phyloP scores from a whole-genome alignment of 148 eudicot species.

The Persicaria maculosa region DNA sequence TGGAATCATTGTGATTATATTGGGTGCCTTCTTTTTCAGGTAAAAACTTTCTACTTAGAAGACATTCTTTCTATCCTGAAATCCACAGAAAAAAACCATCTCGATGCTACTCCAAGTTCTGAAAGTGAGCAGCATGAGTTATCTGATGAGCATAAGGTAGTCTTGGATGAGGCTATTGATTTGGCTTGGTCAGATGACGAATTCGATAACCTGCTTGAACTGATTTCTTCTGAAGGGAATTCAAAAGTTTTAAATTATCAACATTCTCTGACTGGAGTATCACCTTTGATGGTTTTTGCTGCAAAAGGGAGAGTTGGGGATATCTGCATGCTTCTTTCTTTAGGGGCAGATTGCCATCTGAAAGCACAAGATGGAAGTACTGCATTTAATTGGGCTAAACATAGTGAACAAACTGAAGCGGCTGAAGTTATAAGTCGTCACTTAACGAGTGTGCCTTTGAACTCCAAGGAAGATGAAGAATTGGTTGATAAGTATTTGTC shows the following conservation, averaged over 20 bases:
- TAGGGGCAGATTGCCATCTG: conserved; percentile 71
- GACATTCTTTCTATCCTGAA: conserved; percentile 59
- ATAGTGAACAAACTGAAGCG: conserved; percentile 50
- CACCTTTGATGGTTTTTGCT: conserved; percentile 87
- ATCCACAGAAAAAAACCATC: conserved; percentile 36
- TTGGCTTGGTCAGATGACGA: conserved; percentile 63
- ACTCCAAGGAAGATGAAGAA: conserved; percentile 41
- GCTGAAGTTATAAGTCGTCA: conserved; percentile 56
- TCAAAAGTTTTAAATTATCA: conserved; percentile 51
- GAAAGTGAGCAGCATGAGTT: conserved; percentile 31
- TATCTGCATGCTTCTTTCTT: conserved; percentile 78
- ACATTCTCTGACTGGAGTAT: conserved; percentile 71
- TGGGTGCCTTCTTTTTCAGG: conserved; percentile 38
- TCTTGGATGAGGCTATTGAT: conserved; percentile 83
- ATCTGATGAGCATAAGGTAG: conserved; percentile 42
- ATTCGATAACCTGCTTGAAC: conserved; percentile 62
- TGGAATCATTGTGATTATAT: background rate
- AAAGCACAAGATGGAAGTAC: conserved; percentile 63
- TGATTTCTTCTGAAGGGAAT: conserved; percentile 49
- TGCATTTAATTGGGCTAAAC: conserved; percentile 74
- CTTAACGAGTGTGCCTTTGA: conserved; percentile 30
- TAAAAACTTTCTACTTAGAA: conserved; percentile 69
- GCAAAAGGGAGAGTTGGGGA: conserved; percentile 75
- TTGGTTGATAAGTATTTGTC: conserved; percentile 59
- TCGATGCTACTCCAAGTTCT: conserved; percentile 23